Conservation (phyloP, 1,284 basidiomycete genomes). For the Malassezia furfur region DNA sequence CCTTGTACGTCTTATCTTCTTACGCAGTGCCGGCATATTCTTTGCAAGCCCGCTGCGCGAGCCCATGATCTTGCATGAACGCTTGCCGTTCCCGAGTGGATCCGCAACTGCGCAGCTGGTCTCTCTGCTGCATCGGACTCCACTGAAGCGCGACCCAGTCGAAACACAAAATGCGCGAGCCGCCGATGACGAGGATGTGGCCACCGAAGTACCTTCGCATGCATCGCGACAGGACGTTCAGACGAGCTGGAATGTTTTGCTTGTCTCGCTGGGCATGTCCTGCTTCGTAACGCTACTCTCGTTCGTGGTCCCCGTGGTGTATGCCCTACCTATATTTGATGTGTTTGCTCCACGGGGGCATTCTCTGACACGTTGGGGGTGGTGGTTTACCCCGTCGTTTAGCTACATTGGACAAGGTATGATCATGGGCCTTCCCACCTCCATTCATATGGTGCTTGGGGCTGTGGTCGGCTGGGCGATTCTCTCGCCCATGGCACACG, state of each 20-base stretch:
- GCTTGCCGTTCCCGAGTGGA: conserved; percentile 84
- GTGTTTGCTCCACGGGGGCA: conserved; percentile 53
- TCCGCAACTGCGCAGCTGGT: conserved; percentile 92
- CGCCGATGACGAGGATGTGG: neutral
- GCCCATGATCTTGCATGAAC: conserved; percentile 89
- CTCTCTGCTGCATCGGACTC: conserved; percentile 64
- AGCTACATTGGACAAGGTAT: conserved; percentile 61
- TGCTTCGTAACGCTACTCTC: conserved; percentile 51
- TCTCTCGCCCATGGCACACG: conserved; percentile 72
- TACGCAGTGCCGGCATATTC: conserved; percentile 61
- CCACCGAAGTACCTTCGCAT: neutral
- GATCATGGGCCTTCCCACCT: conserved; percentile 94
- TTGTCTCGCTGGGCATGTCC: neutral
- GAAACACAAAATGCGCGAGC: neutral
- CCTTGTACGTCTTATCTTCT: conserved; percentile 69
- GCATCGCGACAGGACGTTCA: neutral
- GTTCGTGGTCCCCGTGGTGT: conserved; percentile 77
- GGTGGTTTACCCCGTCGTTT: conserved; percentile 86
- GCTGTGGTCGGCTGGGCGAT: conserved; percentile 94
- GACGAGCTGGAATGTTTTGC: neutral
- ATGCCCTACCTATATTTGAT: conserved; percentile 81
- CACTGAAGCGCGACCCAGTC: neutral
- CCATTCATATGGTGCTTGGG: conserved; percentile 83
- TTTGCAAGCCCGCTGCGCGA: conserved; percentile 83
- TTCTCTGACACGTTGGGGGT: conserved; percentile 77